Evolutionary conservation across 192 early-diverging fungal species (phyloP).

Genomic region (Thoreauomyces humboldtii): DNA sequence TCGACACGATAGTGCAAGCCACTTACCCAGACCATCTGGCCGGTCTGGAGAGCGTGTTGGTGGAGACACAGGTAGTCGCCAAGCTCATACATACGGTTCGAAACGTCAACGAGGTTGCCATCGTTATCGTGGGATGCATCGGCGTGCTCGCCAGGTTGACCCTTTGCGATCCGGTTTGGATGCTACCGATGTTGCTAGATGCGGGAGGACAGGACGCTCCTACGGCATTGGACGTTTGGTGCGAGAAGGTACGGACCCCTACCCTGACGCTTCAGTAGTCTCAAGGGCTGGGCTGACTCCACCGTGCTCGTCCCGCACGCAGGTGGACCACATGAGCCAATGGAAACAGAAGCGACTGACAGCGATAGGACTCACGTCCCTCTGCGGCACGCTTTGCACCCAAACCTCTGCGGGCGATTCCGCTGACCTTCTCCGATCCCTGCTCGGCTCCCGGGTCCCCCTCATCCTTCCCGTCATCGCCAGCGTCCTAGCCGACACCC

Average conservation of each 20-base stretch:
- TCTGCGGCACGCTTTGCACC: background rate
- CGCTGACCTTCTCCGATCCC: constrained; percentile 35
- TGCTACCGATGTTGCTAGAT: constrained; percentile 45
- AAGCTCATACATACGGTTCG: constrained; percentile 56
- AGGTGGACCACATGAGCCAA: constrained; percentile 78
- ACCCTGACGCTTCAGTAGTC: background rate
- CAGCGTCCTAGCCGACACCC: constrained; percentile 57
- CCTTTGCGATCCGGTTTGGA: constrained; percentile 54
- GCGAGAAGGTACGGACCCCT: constrained; percentile 61
- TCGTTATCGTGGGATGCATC: constrained; percentile 64
- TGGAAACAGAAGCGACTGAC: constrained; percentile 58
- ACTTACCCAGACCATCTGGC: constrained; percentile 34
- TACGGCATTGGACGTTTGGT: constrained; percentile 45
- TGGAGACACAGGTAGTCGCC: constrained; percentile 53
- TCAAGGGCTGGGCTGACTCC: background rate
- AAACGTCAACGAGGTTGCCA: constrained; percentile 46
- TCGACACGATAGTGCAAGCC: constrained; percentile 56
- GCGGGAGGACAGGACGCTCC: too few relatives aligned
- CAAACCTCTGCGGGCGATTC: constrained; percentile 36
- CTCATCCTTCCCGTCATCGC: constrained; percentile 58
- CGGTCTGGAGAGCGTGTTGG: constrained; percentile 48
- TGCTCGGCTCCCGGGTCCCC: constrained; percentile 31
- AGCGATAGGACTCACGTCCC: constrained; percentile 3
- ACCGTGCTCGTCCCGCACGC: background rate
- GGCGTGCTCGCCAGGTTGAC: constrained; percentile 60